These are phyloP conservation scores for Ogataea hybrid DNA, from an alignment of 1,139 yeast genomes.

Conservation along the genomic window DNA sequence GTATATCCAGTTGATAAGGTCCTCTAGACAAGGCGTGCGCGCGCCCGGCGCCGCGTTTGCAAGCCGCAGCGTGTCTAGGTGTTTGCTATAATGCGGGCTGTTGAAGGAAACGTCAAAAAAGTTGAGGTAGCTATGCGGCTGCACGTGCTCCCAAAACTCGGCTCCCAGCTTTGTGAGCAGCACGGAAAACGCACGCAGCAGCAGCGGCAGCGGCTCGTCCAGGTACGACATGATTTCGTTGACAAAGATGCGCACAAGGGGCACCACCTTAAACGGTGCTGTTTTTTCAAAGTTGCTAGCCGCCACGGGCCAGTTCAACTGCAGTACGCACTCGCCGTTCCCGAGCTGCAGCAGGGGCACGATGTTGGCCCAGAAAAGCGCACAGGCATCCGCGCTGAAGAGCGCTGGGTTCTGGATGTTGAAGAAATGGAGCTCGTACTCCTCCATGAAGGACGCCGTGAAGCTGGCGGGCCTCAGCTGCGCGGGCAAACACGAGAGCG, in stretches of 20 bases:
- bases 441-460: conserved; percentile 45
- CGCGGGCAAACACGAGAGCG: conserved; percentile 34
- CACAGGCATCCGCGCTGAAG: conserved; percentile 43
- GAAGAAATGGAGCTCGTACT: conserved; percentile 49
- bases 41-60: conserved; percentile 7
- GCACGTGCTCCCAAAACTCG: conserved; percentile 50
- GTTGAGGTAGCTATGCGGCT: conserved; percentile 51
- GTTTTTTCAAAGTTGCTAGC: conserved; percentile 10
- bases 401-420: conserved; percentile 51
- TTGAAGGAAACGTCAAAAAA: conserved; percentile 53
- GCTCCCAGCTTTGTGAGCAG: conserved; percentile 40
- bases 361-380: conserved; percentile 53
- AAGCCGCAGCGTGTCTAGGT: conserved; percentile 18
- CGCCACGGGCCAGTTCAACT: conserved; percentile 32
- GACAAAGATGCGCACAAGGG: conserved; percentile 46
- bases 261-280: conserved; percentile 37
- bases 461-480: conserved; percentile 11
- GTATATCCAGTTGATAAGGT: conserved; percentile 44
- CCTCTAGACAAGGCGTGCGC: conserved; percentile 26
- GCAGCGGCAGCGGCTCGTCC: conserved; percentile 53
- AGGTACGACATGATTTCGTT: conserved; percentile 50
- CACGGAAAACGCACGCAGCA: conserved; percentile 46
- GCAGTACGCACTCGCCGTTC: conserved; percentile 39
- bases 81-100: conserved; percentile 38
- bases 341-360: conserved; percentile 41